Percentiles rank a stretch among this genome's conserved stretches.
Evolutionary conservation across 1,284 basidiomycete species (phyloP).

Genomic region (Trichosporon inkin): DNA sequence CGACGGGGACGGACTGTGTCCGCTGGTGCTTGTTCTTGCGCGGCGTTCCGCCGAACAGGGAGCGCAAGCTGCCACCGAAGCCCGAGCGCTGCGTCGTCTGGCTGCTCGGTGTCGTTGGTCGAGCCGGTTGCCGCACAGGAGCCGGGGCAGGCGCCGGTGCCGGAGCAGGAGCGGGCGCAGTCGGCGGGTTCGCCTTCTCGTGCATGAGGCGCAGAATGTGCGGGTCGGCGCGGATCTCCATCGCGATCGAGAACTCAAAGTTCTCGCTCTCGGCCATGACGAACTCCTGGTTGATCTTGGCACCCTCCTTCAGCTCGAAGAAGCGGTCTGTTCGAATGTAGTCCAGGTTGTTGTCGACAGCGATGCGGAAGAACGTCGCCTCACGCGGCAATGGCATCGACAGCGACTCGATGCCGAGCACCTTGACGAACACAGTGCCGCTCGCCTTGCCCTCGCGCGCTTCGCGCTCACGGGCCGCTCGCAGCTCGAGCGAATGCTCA

Average conservation of each 20-base stretch:
- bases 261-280: slow-evolving; percentile 69
- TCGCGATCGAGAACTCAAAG: slow-evolving; percentile 79
- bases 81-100: slow-evolving; percentile 8
- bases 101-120: background rate
- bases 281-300: slow-evolving; percentile 84
- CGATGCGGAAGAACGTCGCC: slow-evolving; percentile 74
- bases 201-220: slow-evolving; percentile 66
- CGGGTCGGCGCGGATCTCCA: slow-evolving; percentile 76
- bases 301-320: slow-evolving; percentile 60
- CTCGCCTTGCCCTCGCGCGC: slow-evolving; percentile 67
- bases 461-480: slow-evolving; percentile 69
- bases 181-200: slow-evolving; percentile 50
- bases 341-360: slow-evolving; percentile 93
- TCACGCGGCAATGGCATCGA: slow-evolving; percentile 69
- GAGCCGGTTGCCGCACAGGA: background rate
- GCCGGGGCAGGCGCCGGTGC: slow-evolving; percentile 25
- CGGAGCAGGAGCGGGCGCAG: slow-evolving; percentile 41
- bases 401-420: slow-evolving; percentile 70
- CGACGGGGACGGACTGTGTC: slow-evolving; percentile 16
- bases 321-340: slow-evolving; percentile 84
- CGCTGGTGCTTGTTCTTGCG: slow-evolving; percentile 22
- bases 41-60: slow-evolving; percentile 15
- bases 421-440: slow-evolving; percentile 92
- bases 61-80: background rate
- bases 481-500: slow-evolving; percentile 84